phyloP scores from a whole-genome alignment of 2,329 filamentous ascomycete genomes.

The Epichloe glyceriae region DNA sequence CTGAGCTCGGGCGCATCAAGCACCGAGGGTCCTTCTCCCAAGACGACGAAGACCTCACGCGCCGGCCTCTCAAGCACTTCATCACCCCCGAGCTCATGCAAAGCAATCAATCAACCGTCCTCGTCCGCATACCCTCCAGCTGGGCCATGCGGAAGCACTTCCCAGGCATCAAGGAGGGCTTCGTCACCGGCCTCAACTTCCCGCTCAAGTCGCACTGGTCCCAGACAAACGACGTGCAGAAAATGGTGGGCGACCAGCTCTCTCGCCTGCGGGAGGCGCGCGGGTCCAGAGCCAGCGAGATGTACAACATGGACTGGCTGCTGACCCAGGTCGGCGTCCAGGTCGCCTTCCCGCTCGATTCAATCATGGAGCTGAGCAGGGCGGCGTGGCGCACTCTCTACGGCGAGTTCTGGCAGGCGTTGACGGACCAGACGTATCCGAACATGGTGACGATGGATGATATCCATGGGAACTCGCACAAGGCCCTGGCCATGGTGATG shows the following conservation, averaged over 20 bases:
- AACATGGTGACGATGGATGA: slow-evolving; percentile 21
- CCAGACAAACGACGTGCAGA: slow-evolving; percentile 6
- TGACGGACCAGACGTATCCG: slow-evolving; percentile 15
- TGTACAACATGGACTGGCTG: slow-evolving; percentile 17
- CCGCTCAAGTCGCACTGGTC: slow-evolving; percentile 15
- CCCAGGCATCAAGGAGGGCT: slow-evolving; percentile 16
- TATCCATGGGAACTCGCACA: slow-evolving; percentile 13
- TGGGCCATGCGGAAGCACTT: slow-evolving; percentile 12
- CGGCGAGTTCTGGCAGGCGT: slow-evolving; percentile 12
- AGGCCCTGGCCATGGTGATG: slow-evolving; percentile 15
- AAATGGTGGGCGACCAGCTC: slow-evolving; percentile 14
- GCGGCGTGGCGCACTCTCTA: slow-evolving; percentile 12
- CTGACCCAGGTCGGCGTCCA: slow-evolving; percentile 10
- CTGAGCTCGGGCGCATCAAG: slow-evolving; percentile 12
- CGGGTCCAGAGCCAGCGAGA: slow-evolving; percentile 1
- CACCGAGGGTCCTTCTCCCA: slow-evolving; percentile 10
- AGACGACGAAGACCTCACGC: slow-evolving; percentile 13
- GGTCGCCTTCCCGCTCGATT: background rate
- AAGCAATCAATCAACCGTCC: slow-evolving; percentile 12
- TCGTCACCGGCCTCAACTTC: slow-evolving; percentile 14
- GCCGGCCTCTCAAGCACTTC: slow-evolving; percentile 13
- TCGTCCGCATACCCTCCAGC: slow-evolving; percentile 15
- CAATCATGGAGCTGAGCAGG: slow-evolving; percentile 8
- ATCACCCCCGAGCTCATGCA: slow-evolving; percentile 8
- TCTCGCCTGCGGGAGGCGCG: slow-evolving; percentile 6